A percentile compares a stretch with the other conserved stretches of the same genome.
These are phyloP conservation scores for Globisporangium spiculum DNA, from an alignment of 352 stramenopile genomes.

Conservation along the genomic window DNA sequence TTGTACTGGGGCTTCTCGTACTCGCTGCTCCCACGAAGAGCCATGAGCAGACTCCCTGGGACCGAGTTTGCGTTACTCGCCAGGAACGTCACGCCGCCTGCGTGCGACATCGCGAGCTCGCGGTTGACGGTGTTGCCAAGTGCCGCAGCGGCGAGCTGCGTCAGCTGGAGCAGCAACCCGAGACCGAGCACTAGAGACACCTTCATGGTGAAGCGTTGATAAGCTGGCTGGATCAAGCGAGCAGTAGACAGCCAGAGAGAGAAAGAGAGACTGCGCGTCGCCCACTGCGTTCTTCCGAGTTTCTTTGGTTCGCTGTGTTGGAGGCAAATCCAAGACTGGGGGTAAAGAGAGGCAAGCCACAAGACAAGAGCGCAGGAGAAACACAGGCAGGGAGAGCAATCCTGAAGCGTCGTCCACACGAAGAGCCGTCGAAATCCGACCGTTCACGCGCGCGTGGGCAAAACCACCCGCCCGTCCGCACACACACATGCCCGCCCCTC, in stretches of 20 bases:
- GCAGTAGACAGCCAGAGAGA: not conserved
- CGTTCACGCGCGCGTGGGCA: not conserved
- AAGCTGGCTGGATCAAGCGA: not conserved
- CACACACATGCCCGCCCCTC: no score
- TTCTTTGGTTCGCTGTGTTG: not conserved
- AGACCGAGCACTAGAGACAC: slow-evolving; percentile 12
- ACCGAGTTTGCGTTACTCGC: slow-evolving; percentile 13
- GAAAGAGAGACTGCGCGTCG: not conserved
- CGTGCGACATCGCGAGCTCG: slow-evolving; percentile 14
- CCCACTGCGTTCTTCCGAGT: no score
- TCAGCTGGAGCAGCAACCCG: slow-evolving; percentile 8
- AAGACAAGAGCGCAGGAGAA: not conserved
- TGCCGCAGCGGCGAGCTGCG: slow-evolving; percentile 7
- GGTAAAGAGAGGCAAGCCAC: not conserved
- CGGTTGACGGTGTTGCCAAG: slow-evolving; percentile 14
- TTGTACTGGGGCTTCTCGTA: slow-evolving; percentile 3
- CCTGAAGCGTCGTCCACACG: not conserved
- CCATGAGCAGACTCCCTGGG: slow-evolving; percentile 11
- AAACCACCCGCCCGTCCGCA: not conserved
- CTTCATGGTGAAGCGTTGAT: slow-evolving; percentile 11
- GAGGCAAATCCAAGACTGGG: slow-evolving; percentile 10
- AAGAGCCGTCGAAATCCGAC: not conserved
- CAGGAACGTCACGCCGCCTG: slow-evolving; percentile 23
- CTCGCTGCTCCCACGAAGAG: not conserved
- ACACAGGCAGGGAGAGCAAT: no score